phyloP scores from a whole-genome alignment of 176 grass and related monocot species.

The Avena insularis region DNA sequence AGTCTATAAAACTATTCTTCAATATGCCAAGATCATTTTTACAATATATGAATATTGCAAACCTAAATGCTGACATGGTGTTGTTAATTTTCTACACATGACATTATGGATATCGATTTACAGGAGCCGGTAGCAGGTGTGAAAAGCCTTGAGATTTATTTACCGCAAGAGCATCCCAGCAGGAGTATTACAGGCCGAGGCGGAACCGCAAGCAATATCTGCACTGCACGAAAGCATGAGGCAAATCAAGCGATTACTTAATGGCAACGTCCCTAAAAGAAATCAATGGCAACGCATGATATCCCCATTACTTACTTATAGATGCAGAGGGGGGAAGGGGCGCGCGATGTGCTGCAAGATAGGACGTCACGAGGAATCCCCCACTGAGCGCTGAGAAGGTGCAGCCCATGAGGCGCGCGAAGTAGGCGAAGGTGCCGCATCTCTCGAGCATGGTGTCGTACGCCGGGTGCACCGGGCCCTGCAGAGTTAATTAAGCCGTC shows the following conservation, averaged over 20 bases:
- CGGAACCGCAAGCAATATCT: background rate
- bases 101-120: background rate
- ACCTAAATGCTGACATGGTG: background rate
- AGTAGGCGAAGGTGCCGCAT: background rate
- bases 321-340: background rate
- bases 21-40: background rate
- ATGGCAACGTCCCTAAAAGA: too few relatives aligned
- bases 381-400: background rate
- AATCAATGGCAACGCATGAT: background rate
- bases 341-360: too few relatives aligned
- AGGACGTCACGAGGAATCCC: background rate
- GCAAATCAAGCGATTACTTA: background rate
- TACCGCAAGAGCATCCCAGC: background rate
- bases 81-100: background rate
- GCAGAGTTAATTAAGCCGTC: background rate
- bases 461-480: background rate
- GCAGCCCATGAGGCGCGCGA: background rate
- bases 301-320: background rate
- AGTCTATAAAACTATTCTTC: background rate
- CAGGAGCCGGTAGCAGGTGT: background rate
- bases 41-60: background rate
- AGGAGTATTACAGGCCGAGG: background rate
- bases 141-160: background rate
- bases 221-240: background rate
- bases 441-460: background rate